These are phyloP conservation scores for Trichoderma parareesei DNA, from an alignment of 495 filamentous ascomycete genomes.

Conservation along the genomic window DNA sequence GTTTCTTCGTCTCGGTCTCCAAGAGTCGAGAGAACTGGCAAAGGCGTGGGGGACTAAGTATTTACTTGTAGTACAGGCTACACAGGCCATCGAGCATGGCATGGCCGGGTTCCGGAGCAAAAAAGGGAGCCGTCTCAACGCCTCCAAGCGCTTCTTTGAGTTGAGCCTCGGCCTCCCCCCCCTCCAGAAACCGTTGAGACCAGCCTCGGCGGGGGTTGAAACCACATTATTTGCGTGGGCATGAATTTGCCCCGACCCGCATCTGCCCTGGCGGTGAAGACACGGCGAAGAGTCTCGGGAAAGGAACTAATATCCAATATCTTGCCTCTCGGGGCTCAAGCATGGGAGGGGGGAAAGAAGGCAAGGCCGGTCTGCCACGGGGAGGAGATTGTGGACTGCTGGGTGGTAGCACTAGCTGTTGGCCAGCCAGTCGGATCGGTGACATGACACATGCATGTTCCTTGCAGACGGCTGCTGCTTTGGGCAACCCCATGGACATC, in stretches of 20 bases:
- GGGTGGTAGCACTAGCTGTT: background rate
- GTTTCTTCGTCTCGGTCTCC: background rate
- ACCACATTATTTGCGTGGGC: background rate
- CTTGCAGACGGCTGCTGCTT: background rate
- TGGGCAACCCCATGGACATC: background rate
- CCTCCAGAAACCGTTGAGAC: background rate
- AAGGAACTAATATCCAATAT: too few relatives aligned
- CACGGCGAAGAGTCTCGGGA: too few relatives aligned
- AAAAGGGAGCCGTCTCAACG: background rate
- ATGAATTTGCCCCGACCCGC: background rate
- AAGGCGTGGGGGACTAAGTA: slow-evolving; percentile 9
- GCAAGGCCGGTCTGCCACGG: too few relatives aligned
- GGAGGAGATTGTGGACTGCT: too few relatives aligned
- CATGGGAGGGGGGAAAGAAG: too few relatives aligned
- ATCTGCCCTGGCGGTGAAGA: background rate
- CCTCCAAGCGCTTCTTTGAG: background rate
- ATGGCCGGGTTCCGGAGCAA: background rate
- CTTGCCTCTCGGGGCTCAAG: too few relatives aligned
- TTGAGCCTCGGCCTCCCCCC: background rate
- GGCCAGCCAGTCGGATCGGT: background rate
- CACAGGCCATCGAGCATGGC: background rate
- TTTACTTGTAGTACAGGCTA: background rate
- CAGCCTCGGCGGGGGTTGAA: slow-evolving; percentile 3
- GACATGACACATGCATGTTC: background rate
- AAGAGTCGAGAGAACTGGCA: background rate